A percentile compares a stretch with the other conserved stretches of the same genome.
These are phyloP conservation scores for Macaranga tanarius DNA, from an alignment of 441 rosid species.

Conservation along the genomic window DNA sequence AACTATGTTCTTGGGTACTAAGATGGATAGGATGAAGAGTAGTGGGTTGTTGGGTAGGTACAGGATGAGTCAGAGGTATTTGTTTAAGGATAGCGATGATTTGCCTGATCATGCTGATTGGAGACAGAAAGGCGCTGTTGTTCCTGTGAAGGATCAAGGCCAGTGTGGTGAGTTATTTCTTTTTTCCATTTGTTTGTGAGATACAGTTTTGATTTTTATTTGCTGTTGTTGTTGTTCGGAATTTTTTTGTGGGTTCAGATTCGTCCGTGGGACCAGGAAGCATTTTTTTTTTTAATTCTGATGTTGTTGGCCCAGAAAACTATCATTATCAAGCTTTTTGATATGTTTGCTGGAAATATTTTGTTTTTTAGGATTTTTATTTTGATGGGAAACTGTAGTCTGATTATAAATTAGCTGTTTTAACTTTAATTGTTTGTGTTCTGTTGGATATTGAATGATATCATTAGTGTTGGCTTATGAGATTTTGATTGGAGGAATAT, in stretches of 20 bases:
- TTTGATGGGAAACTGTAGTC: too few species aligned
- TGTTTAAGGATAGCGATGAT: conserved; percentile 48
- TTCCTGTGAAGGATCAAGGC: conserved; percentile 79
- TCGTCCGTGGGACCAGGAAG: background rate
- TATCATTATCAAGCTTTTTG: background rate
- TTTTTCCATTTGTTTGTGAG: background rate
- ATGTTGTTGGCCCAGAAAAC: conserved; percentile 2
- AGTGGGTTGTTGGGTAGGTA: conserved; percentile 28
- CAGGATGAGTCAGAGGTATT: conserved; percentile 42
- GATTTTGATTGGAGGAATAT: background rate
- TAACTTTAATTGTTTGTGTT: background rate
- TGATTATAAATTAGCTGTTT: background rate
- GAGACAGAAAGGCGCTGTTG: conserved; percentile 80
- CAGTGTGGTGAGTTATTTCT: conserved; percentile 55
- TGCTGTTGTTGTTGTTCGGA: background rate
- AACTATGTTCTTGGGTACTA: conserved; percentile 49
- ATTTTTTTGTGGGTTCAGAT: background rate
- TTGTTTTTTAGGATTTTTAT: background rate
- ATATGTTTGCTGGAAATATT: background rate
- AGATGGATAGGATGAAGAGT: conserved; percentile 25
- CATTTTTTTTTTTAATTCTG: background rate
- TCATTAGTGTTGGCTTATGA: background rate
- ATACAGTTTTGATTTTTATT: background rate
- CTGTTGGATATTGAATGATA: background rate
- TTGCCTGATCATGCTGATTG: conserved; percentile 80